A percentile compares a stretch with the other conserved stretches of the same genome.
Evolutionary conservation across 352 stramenopile species (phyloP).

Genomic region (Globisporangium echinulatum): DNA sequence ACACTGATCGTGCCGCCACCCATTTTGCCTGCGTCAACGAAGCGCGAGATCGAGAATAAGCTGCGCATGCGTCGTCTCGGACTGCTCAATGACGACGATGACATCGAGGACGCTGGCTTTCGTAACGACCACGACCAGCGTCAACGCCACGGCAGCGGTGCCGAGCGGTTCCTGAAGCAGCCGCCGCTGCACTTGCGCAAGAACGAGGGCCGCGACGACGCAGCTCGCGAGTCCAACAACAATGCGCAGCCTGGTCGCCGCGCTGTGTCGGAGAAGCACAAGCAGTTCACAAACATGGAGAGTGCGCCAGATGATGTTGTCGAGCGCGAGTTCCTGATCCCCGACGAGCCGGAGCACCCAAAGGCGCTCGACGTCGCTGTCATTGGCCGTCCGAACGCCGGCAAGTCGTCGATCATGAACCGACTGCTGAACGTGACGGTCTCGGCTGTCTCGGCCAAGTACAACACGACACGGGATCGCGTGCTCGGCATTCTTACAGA

Average conservation of each 20-base stretch:
- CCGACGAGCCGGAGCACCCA: slow-evolving; percentile 59
- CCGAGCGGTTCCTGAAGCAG: slow-evolving; percentile 5
- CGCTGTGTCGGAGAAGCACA: slow-evolving; percentile 41
- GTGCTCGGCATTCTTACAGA: slow-evolving; percentile 76
- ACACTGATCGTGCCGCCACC: slow-evolving; percentile 26
- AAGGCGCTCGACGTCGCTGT: slow-evolving; percentile 72
- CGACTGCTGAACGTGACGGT: slow-evolving; percentile 69
- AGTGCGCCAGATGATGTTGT: slow-evolving; percentile 55
- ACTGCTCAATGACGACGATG: slow-evolving; percentile 38
- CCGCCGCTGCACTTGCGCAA: slow-evolving; percentile 16
- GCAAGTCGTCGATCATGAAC: slow-evolving; percentile 87
- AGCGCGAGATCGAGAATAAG: slow-evolving; percentile 53
- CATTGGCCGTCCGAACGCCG: slow-evolving; percentile 81
- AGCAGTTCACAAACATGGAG: slow-evolving; percentile 67
- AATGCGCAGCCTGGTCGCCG: slow-evolving; percentile 23
- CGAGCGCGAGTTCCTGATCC: slow-evolving; percentile 65
- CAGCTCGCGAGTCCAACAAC: slow-evolving; percentile 11
- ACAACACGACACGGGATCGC: slow-evolving; percentile 82
- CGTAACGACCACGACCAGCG: slow-evolving; percentile 8
- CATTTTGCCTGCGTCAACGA: slow-evolving; percentile 27
- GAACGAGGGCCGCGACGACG: slow-evolving; percentile 16
- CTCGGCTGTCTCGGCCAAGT: slow-evolving; percentile 83
- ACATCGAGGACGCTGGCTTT: slow-evolving; percentile 19
- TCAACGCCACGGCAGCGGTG: not conserved
- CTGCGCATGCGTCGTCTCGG: slow-evolving; percentile 52